A percentile compares a stretch with the other conserved stretches of the same genome.
Evolutionary conservation across 495 filamentous ascomycete genomes (phyloP).

Genomic region (Aspergillus saccharolyticus): DNA sequence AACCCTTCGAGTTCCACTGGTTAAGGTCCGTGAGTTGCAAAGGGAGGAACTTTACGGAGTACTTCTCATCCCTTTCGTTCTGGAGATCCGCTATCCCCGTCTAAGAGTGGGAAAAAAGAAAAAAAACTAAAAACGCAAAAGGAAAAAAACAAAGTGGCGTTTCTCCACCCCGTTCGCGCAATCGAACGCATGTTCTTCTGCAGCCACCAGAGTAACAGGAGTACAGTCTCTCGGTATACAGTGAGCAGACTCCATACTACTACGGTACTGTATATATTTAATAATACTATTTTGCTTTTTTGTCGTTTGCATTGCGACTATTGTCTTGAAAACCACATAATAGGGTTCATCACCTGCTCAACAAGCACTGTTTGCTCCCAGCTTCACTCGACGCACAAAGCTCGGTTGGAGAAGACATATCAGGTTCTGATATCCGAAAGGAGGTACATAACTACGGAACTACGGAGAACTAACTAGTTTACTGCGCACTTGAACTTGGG

Average conservation of each 20-base stretch:
- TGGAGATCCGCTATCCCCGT: background rate
- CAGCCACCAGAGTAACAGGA: constrained; percentile 5
- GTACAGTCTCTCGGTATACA: background rate
- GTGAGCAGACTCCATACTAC: background rate
- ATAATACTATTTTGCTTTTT: background rate
- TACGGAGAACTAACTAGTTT: too few relatives aligned
- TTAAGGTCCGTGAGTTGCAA: background rate
- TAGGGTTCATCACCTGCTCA: background rate
- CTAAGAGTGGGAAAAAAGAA: constrained; percentile 1
- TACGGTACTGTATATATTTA: background rate
- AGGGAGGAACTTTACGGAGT: background rate
- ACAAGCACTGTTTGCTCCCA: background rate
- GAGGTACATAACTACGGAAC: too few relatives aligned
- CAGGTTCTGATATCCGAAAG: background rate
- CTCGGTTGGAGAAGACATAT: background rate
- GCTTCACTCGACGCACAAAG: background rate
- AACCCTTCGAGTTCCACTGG: background rate
- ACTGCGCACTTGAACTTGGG: background rate
- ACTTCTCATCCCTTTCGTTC: background rate
- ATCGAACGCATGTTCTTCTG: constrained; percentile 6
- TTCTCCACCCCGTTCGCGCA: background rate
- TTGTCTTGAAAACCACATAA: background rate
- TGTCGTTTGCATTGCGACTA: background rate
- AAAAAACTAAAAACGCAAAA: background rate
- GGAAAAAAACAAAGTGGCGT: constrained; percentile 10